Base-by-base conservation (phyloP, 495 filamentous ascomycete genomes). In the Aspergillus haitiensis region DNA sequence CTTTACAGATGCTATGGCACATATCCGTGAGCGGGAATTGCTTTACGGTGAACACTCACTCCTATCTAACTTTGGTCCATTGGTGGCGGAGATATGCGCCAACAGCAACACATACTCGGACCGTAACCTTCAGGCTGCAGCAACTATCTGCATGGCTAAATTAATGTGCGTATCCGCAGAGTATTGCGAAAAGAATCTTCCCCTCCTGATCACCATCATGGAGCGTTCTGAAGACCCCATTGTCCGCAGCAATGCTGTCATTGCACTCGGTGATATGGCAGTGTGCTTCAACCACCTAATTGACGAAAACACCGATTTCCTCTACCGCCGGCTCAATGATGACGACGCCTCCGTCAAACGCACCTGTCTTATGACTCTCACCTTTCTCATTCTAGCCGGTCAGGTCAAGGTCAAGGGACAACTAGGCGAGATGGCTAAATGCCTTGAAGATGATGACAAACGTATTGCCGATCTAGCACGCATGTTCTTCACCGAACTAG, bases 321-420 rank as follows among this genome's bases (percentile, higher is more conserved):
- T 99, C 40, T 99, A 99, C 69, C 86, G 93, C 21, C 86, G 94
- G 35, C 82, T 99, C 3, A 93, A 93, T 46, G 94, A 99, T 67
- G 77, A 84, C 10, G 91, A 97, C 64, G 84, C 83, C 35, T 93
- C 88, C 7, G 94, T 99, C 36, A 98, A 98, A 80, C 85, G 94
- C 7, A 99, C 94, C 1, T 99, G 94, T 74, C 83, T 99, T 12
- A 99, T 98, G 94, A 98, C 94, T 3, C 77, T 99, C 59, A 99
- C 95, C 3, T 99, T 99, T 80, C 75, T 98, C 33, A 99, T 99
- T 67, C 77, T 99, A 31, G 94, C 94, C 0, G 94, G 94, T 16
- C 94, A 99, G 74, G 94, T 99, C 73, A 99, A 99, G 77, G 94
- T 99, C 70, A 99, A 99, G 78, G 94, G 94, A n/a, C 94, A 99